Evolutionary conservation across 164 flowering plant genomes (phyloP).

Genomic region (Magnolia sinica): DNA sequence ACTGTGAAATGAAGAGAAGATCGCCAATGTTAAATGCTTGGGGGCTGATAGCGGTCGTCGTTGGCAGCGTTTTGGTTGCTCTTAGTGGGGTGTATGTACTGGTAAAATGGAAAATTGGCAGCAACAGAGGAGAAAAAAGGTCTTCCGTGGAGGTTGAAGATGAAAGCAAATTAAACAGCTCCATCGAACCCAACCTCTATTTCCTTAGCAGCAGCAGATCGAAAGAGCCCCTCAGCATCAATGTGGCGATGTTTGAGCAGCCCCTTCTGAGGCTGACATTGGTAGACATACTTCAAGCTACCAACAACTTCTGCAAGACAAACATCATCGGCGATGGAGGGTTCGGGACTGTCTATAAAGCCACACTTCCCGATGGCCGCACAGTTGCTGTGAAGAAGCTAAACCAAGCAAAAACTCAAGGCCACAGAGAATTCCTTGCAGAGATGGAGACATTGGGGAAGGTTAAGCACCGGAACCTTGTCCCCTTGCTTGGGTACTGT

Average conservation of each 20-base stretch:
- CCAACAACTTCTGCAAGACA: constrained; percentile 71
- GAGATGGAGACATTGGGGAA: constrained; percentile 87
- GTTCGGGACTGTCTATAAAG: constrained; percentile 78
- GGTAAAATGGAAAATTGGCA: constrained; percentile 30
- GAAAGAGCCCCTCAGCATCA: constrained; percentile 74
- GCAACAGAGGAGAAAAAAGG: constrained; percentile 7
- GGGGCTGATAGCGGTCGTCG: constrained; percentile 37
- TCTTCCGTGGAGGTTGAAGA: constrained; percentile 28
- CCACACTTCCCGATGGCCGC: constrained; percentile 48
- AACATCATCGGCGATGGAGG: constrained; percentile 86
- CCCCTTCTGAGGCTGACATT: constrained; percentile 64
- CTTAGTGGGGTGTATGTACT: constrained; percentile 28
- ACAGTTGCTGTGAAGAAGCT: constrained; percentile 80
- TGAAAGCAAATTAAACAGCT: constrained; percentile 44
- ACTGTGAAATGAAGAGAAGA: constrained; percentile 25
- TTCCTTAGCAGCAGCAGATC: constrained; percentile 61
- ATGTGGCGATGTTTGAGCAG: constrained; percentile 74
- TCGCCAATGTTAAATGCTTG: constrained; percentile 32
- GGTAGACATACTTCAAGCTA: constrained; percentile 61
- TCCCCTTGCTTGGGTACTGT: constrained; percentile 73
- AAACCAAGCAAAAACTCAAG: constrained; percentile 68
- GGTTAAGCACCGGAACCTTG: constrained; percentile 71
- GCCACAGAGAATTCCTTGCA: constrained; percentile 71
- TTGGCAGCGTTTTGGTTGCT: constrained; percentile 27
- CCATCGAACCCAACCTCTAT: constrained; percentile 40